Percentiles rank a stretch among this genome's conserved stretches.
Evolutionary conservation across 805 yeast genomes (phyloP).

Genomic region (Yamadazyma sp.): DNA sequence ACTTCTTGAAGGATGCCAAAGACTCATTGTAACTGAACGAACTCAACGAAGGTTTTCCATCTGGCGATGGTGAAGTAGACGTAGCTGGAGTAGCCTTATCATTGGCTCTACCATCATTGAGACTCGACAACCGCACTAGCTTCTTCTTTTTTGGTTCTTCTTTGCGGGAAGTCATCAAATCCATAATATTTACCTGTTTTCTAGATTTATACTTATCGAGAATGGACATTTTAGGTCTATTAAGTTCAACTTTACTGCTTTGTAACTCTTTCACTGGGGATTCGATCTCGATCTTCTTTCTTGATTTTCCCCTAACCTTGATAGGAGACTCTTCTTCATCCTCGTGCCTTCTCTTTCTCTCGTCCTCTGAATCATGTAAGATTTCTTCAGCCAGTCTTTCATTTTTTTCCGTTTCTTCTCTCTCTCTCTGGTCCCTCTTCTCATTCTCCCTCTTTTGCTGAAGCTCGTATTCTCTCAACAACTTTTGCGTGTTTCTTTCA

Average conservation of each 20-base stretch:
- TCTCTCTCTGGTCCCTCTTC: not conserved
- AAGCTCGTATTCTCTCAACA: slow-evolving; percentile 12
- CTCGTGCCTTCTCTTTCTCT: slow-evolving; percentile 13
- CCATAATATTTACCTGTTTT: slow-evolving; percentile 32
- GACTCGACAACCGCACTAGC: slow-evolving; percentile 34
- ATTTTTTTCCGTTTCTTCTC: not conserved
- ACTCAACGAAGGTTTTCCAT: slow-evolving; percentile 4
- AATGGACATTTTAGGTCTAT: slow-evolving; percentile 41
- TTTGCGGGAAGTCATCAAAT: slow-evolving; percentile 8
- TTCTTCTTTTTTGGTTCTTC: slow-evolving; percentile 29
- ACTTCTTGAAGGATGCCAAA: slow-evolving; percentile 9
- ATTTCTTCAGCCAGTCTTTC: too few species aligned
- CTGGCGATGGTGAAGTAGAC: slow-evolving; percentile 7
- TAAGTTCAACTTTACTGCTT: slow-evolving; percentile 42
- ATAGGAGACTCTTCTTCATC: slow-evolving; percentile 41
- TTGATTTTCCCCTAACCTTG: slow-evolving; percentile 23
- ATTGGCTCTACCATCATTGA: slow-evolving; percentile 11
- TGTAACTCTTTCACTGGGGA: slow-evolving; percentile 20
- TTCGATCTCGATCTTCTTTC: slow-evolving; percentile 21
- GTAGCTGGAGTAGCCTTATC: slow-evolving; percentile 6
- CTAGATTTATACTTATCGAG: slow-evolving; percentile 41
- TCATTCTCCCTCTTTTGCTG: slow-evolving; percentile 4
- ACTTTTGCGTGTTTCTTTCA: slow-evolving; percentile 8
- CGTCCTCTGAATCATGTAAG: slow-evolving; percentile 1
- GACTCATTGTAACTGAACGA: slow-evolving; percentile 14